Percentiles rank a stretch among this genome's conserved stretches.
These are phyloP conservation scores for Thermochaetoides thermophila DNA, from an alignment of 495 filamentous ascomycete genomes.

Conservation along the genomic window DNA sequence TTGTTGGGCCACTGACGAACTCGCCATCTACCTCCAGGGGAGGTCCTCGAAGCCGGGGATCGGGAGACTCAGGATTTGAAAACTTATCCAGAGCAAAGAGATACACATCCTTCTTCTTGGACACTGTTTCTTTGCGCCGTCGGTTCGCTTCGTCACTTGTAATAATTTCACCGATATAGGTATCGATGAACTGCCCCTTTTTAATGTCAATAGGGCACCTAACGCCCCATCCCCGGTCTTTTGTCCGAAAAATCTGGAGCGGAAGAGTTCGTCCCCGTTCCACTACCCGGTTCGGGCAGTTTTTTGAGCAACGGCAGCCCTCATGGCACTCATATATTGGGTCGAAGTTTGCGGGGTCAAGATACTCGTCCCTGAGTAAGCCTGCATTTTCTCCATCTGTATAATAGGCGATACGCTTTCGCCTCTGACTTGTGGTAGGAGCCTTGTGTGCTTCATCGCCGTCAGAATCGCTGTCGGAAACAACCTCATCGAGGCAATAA, in stretches of 20 bases:
- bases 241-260: slow-evolving; percentile 72
- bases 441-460: slow-evolving; percentile 5
- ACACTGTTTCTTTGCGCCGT: slow-evolving; percentile 39
- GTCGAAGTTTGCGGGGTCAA: slow-evolving; percentile 35
- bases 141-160: slow-evolving; percentile 50
- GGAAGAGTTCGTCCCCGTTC: slow-evolving; percentile 60
- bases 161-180: slow-evolving; percentile 81
- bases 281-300: slow-evolving; percentile 71
- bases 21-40: slow-evolving; percentile 42
- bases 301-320: slow-evolving; percentile 46
- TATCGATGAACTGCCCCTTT: slow-evolving; percentile 74
- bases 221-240: slow-evolving; percentile 69
- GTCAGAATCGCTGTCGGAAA: slow-evolving; percentile 19
- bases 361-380: slow-evolving; percentile 28
- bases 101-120: slow-evolving; percentile 47
- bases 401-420: slow-evolving; percentile 31
- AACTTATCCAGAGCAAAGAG: slow-evolving; percentile 80
- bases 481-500: slow-evolving; percentile 38
- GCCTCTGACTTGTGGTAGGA: not conserved
- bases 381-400: slow-evolving; percentile 26
- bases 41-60: slow-evolving; percentile 24
- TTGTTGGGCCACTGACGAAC: slow-evolving; percentile 41
- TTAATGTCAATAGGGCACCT: slow-evolving; percentile 51
- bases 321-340: slow-evolving; percentile 76
- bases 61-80: slow-evolving; percentile 30